Conservation (phyloP, 805 yeast genomes). For the Hanseniaspora nectarophila region DNA sequence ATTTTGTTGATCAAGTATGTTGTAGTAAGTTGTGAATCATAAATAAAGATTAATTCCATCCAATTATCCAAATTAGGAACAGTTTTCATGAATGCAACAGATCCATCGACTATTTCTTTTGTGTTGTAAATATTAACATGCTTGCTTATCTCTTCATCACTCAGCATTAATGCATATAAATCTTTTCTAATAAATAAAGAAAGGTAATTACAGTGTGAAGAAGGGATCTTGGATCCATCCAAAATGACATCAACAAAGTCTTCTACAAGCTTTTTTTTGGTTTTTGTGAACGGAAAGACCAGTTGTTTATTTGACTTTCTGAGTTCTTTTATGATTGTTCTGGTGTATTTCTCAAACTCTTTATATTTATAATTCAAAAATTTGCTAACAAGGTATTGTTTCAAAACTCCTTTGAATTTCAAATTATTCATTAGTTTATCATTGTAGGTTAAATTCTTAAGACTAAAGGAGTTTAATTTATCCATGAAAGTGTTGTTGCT, state of each 20-base stretch:
- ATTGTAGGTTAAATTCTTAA: neutral
- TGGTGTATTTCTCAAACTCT: neutral
- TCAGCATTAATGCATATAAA: neutral
- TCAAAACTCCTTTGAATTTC: neutral
- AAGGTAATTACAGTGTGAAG: neutral
- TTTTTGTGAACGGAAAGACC: neutral
- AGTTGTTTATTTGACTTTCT: neutral
- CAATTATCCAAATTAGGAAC: neutral
- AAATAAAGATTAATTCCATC: neutral
- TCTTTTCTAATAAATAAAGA: neutral
- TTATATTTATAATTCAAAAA: neutral
- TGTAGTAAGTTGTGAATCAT: neutral
- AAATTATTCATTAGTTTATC: neutral
- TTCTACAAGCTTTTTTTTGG: neutral
- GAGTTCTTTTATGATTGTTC: neutral
- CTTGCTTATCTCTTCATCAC: neutral
- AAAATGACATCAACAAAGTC: neutral
- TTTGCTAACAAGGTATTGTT: neutral
- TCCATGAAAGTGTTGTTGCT: neutral
- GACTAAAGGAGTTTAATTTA: neutral
- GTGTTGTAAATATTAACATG: neutral
- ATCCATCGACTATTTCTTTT: neutral
- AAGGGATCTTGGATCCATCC: too few species aligned
- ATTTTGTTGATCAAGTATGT: neutral
- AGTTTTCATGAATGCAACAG: neutral